phyloP scores from a whole-genome alignment of 305 asterid species.

The Ruellia speciosa region DNA sequence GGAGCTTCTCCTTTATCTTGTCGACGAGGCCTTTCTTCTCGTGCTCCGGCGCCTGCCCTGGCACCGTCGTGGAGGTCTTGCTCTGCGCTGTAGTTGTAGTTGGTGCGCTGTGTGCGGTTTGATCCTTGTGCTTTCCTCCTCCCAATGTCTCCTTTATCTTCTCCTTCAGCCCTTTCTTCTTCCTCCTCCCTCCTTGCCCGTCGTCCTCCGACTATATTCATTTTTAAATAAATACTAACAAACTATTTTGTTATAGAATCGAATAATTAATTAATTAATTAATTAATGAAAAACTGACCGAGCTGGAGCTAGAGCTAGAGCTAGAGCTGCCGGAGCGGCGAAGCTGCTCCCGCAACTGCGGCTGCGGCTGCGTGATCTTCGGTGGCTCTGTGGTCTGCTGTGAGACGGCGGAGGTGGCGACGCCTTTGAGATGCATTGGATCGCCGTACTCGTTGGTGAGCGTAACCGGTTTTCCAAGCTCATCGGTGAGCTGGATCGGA shows the following conservation, averaged over 20 bases:
- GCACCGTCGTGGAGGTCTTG: constrained; percentile 26
- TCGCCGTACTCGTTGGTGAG: constrained; percentile 71
- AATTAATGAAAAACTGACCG: constrained; percentile 33
- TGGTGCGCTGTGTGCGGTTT: constrained; percentile 31
- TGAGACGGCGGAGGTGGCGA: constrained; percentile 36
- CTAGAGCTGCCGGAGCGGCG: constrained; percentile 39
- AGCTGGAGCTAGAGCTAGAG: constrained; percentile 60
- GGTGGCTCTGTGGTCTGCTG: constrained; percentile 9
- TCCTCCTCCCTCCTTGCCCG: constrained; percentile 67
- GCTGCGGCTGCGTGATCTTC: constrained; percentile 15
- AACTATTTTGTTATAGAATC: too few species aligned
- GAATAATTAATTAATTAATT: neutral
- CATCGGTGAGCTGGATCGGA: constrained; percentile 70
- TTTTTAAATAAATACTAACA: too few species aligned
- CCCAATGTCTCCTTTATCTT: constrained; percentile 58
- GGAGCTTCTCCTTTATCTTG: constrained; percentile 72
- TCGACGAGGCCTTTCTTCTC: constrained; percentile 72
- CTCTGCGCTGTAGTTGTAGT: constrained; percentile 25
- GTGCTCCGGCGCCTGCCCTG: constrained; percentile 28
- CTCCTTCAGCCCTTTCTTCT: constrained; percentile 75
- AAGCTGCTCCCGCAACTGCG: constrained; percentile 27
- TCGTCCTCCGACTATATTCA: constrained; percentile 63
- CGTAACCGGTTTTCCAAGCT: constrained; percentile 60
- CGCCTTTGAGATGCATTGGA: constrained; percentile 69
- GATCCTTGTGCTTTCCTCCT: constrained; percentile 34